Conservation (phyloP, 2,329 filamentous ascomycete genomes). For the Exserohilum turcica region DNA sequence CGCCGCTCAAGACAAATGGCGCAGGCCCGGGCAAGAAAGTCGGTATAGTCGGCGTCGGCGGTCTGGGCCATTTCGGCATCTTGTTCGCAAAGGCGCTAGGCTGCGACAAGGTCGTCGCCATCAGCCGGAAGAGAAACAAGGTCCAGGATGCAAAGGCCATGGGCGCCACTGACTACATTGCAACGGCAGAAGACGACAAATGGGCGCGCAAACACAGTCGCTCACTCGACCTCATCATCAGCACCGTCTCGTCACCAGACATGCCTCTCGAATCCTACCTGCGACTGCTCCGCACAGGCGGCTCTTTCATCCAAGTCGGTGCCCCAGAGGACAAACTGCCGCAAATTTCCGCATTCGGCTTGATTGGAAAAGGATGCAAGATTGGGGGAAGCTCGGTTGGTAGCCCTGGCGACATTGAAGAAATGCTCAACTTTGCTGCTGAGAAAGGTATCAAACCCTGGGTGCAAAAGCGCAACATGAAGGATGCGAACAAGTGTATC, state of each 20-base stretch:
- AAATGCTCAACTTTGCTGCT: constrained; percentile 66
- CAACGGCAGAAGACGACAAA: constrained; percentile 42
- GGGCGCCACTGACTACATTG: constrained; percentile 70
- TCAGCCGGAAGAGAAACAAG: constrained; percentile 66
- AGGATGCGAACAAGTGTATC: constrained; percentile 59
- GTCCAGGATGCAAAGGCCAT: constrained; percentile 64
- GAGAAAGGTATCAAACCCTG: constrained; percentile 64
- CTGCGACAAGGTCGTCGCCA: constrained; percentile 68
- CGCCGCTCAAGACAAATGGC: constrained; percentile 69
- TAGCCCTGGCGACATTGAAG: constrained; percentile 61
- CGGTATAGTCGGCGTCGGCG: constrained; percentile 73
- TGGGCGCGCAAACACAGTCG: constrained; percentile 66
- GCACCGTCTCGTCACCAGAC: constrained; percentile 61
- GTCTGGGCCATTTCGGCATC: constrained; percentile 74
- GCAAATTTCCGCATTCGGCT: constrained; percentile 60
- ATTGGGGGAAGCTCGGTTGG: constrained; percentile 56
- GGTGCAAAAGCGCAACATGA: constrained; percentile 66
- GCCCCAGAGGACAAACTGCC: constrained; percentile 65
- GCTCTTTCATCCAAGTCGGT: constrained; percentile 70
- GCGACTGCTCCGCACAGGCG: constrained; percentile 62
- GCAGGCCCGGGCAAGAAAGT: constrained; percentile 73
- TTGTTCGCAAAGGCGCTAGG: constrained; percentile 74
- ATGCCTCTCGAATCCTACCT: constrained; percentile 71
- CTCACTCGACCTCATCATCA: constrained; percentile 65
- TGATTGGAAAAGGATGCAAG: constrained; percentile 62